These are phyloP conservation scores for Nannochloropsis gaditana DNA, from an alignment of 108 stramenopile genomes.

Conservation along the genomic window DNA sequence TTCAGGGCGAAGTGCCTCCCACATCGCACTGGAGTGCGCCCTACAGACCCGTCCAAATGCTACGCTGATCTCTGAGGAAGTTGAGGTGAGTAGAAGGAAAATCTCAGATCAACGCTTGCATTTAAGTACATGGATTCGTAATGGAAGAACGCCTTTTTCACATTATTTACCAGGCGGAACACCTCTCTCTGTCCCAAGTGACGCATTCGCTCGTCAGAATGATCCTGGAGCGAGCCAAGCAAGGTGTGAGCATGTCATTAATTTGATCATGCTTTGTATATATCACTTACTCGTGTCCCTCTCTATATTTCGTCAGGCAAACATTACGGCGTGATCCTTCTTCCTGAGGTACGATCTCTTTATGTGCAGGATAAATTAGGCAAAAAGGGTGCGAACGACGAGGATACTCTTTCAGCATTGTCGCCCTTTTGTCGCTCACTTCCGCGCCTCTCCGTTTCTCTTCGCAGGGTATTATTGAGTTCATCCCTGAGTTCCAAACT, in stretches of 20 bases:
- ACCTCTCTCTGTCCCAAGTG: not conserved
- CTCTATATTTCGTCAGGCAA: slow-evolving; percentile 33
- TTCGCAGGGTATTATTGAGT: slow-evolving; percentile 52
- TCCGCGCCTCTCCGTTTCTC: not conserved
- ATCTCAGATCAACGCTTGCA: too few species aligned
- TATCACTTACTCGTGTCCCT: not conserved
- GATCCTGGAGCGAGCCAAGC: slow-evolving; percentile 13
- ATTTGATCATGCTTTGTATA: too few species aligned
- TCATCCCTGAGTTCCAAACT: slow-evolving; percentile 52
- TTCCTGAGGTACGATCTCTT: slow-evolving; percentile 32
- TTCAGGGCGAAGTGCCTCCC: slow-evolving; percentile 43
- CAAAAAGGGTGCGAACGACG: not conserved
- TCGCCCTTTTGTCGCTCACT: too few species aligned
- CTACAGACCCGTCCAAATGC: slow-evolving; percentile 52
- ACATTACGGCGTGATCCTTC: slow-evolving; percentile 53
- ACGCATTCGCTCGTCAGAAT: slow-evolving; percentile 5
- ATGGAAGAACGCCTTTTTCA: too few species aligned
- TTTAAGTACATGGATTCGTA: too few species aligned
- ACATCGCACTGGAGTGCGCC: slow-evolving; percentile 53
- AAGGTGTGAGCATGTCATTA: too few species aligned
- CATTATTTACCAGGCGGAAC: not conserved
- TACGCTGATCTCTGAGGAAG: slow-evolving; percentile 54
- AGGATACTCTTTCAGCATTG: too few species aligned
- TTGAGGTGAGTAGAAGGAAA: slow-evolving; percentile 36
- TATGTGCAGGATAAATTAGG: not conserved